Evolutionary conservation across 495 filamentous ascomycete genomes (phyloP), one percentile per base, ranked within the genome.

Genomic region (Podospora comata): DNA sequence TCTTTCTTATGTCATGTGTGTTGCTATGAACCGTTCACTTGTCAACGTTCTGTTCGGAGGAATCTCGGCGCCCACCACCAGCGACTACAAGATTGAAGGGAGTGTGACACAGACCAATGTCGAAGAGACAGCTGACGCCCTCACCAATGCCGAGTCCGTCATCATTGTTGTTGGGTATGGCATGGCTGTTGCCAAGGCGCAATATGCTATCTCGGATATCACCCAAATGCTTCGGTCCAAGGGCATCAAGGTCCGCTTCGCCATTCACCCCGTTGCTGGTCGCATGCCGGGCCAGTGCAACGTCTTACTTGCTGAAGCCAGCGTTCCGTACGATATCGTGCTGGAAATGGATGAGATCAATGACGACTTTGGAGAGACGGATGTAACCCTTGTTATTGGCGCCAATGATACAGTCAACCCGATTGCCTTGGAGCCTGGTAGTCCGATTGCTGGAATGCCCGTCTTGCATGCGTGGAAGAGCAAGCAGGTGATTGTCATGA

Each of bases 331-430:
- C 73, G 91, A 94, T 72, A 93, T 92, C 61, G 90, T 93, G 44
- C 81, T 92, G 19, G 91, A 94, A 79, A 93, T 93, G 91, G 91
- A 93, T 75, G 91, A 94, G 78, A 93, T 94, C 79, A 94, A 94
- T 77, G 91, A 94, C 62, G 91, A 93, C 75, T 94, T 94, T 78
- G 72, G 80, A 48, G 89, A 92, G 53, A 93, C 91, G 0, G 91
- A 93, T 70, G 84, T 94, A n/a, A 92, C 90, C 6, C 84, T 94
- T 2, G 91, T 94, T 11, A 94, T 94, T 71, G 91, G 91, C 4
- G 91, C 91, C 13, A 94, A 94, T 71, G 91, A 94, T 70, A 93
- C 91, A 0, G 91, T 94, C 11, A 94, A 94, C 69, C 91, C 91
- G 0, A 93, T 92, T 73, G 91, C 91, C 4, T 77, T 93, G 67